Conservation (phyloP, 2,329 filamentous ascomycete genomes). For the Septoria petroselini region DNA sequence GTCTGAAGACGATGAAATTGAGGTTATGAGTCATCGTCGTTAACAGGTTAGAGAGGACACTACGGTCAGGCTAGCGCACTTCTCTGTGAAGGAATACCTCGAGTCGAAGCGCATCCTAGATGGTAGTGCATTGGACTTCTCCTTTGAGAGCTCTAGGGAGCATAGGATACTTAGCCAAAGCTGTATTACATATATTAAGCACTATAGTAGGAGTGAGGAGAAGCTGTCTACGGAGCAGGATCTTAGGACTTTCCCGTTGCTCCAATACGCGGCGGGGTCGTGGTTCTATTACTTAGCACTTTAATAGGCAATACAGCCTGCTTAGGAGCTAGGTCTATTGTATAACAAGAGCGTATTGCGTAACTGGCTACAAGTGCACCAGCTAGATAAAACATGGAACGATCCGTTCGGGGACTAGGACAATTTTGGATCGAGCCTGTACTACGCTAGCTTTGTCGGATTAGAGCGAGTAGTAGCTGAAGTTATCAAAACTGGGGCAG, state of each 20-base stretch:
- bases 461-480: not conserved
- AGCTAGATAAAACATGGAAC: not conserved
- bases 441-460: not conserved
- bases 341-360: not conserved
- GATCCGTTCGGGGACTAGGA: not conserved
- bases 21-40: too few species aligned
- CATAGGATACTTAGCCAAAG: conserved; percentile 17
- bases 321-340: conserved; percentile 2
- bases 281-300: conserved; percentile 19
- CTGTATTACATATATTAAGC: conserved; percentile 20
- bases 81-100: conserved; percentile 31
- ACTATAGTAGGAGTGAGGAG: conserved; percentile 14
- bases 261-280: conserved; percentile 20
- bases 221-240: conserved; percentile 15
- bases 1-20: too few species aligned
- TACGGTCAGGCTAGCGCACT: conserved; percentile 28
- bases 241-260: conserved; percentile 19
- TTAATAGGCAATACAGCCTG: conserved; percentile 3
- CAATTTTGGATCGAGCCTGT: not conserved
- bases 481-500: not conserved
- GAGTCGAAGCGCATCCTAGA: conserved; percentile 20
- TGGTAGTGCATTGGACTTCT: conserved; percentile 14
- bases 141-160: conserved; percentile 10
- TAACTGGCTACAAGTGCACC: not conserved
- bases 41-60: conserved; percentile 10